Percentiles rank a stretch among this genome's conserved stretches.
Conservation (phyloP, 73 alveolate species). For the Symbiodinium natans region DNA sequence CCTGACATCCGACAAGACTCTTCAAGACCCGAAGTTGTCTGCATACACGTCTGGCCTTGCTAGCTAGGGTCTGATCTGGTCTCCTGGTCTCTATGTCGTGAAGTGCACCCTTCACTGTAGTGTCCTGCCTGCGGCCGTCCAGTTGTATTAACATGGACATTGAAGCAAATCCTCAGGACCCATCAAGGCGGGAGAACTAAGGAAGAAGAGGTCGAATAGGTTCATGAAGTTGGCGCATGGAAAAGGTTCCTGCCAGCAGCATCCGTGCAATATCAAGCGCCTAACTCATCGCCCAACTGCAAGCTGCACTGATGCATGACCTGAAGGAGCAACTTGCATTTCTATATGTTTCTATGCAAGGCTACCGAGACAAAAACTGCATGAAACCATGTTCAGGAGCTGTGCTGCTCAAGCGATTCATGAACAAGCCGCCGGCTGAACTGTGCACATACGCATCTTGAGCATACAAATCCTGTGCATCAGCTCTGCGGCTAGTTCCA, state of each 20-base stretch:
- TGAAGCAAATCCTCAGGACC: constrained; percentile 50
- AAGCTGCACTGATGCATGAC: constrained; percentile 50
- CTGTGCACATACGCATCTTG: constrained; percentile 56
- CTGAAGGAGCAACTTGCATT: neutral
- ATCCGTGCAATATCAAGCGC: neutral
- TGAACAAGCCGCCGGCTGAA: neutral
- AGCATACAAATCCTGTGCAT: constrained; percentile 12
- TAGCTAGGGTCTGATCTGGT: too few relatives aligned
- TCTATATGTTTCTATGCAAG: too few relatives aligned
- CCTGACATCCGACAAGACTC: too few relatives aligned
- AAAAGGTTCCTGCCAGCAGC: neutral
- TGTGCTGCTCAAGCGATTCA: too few relatives aligned
- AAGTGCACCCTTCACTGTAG: neutral
- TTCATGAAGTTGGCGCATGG: neutral
- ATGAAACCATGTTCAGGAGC: too few relatives aligned
- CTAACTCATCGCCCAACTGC: constrained; percentile 42
- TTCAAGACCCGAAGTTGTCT: too few relatives aligned
- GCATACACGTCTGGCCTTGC: too few relatives aligned
- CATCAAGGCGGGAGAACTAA: neutral
- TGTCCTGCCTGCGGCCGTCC: constrained; percentile 80
- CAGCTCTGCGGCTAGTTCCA: too few relatives aligned
- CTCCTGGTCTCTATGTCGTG: too few relatives aligned
- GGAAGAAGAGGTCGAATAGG: too few relatives aligned
- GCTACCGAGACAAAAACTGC: too few relatives aligned
- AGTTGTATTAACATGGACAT: constrained; percentile 49